Evolutionary conservation across 139 green algal genomes (phyloP).

Genomic region (Picochlorum sp.): DNA sequence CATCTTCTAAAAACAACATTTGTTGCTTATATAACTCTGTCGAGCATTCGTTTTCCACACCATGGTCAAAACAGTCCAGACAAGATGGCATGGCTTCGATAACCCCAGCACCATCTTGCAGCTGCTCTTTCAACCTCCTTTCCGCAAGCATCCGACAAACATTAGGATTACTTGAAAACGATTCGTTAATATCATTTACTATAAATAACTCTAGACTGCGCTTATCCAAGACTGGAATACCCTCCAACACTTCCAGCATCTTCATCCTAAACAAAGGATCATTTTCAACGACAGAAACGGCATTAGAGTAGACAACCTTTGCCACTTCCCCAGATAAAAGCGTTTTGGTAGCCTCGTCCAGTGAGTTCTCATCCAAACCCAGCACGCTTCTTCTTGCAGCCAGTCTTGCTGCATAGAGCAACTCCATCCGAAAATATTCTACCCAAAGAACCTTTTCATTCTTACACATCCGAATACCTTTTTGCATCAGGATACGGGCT

Average conservation of each 20-base stretch:
- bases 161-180: constrained; percentile 37
- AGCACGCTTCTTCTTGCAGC: constrained; percentile 52
- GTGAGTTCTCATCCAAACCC: constrained; percentile 19
- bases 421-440: constrained; percentile 78
- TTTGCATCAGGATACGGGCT: constrained; percentile 84
- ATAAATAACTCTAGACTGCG: constrained; percentile 25
- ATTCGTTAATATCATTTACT: constrained; percentile 28
- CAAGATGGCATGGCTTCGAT: too few species aligned
- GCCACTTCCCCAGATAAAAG: constrained; percentile 60
- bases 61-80: background rate
- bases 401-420: constrained; percentile 72
- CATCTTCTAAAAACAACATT: too few species aligned
- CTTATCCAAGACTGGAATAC: constrained; percentile 40
- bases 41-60: background rate
- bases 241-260: constrained; percentile 44
- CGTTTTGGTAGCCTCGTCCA: constrained; percentile 28
- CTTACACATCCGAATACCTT: constrained; percentile 70
- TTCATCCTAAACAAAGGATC: constrained; percentile 23
- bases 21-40: too few species aligned
- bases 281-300: constrained; percentile 28
- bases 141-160: too few species aligned
- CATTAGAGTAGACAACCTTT: constrained; percentile 37
- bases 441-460: constrained; percentile 59
- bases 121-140: too few species aligned
- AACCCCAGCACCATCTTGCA: too few species aligned